Base-by-base conservation (phyloP, 768 basidiomycete species). In the Grammothele lineata region DNA sequence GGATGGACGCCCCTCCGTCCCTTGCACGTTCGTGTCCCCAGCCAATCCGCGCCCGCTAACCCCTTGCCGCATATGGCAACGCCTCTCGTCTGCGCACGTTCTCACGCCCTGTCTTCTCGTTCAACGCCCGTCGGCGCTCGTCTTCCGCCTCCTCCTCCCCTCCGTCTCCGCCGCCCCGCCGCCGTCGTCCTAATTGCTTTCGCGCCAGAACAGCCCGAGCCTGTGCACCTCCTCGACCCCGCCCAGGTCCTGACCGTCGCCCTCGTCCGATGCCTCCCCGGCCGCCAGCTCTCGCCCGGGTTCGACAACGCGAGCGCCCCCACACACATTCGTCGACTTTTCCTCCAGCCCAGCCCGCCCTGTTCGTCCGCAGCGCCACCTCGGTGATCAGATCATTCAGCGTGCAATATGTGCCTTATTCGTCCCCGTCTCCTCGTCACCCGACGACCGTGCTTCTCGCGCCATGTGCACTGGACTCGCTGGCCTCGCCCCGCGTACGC, bases 11-110 rank as follows among this genome's bases (percentile, higher is more conserved):
- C 18, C 9, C 37, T 5, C 32, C 18, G 56, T 57, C 33, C 56
- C 56, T 57, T 51, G 56, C 56, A 57, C 56, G 56, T 57, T 57
- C 56, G 56, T 53, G 27, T 49, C 15, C 1, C 37, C 41, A 36
- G 56, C 56, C 56, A 57, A 57, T 54, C 56, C 46, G 23, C 21
- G 46, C 35, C 4, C 41, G 27, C 39, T 12, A 10, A n/a, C 21
- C n/a, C 18, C 39, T 32, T 45, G 19, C 47, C 51, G 17, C 32
- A 44, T 45, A 14, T 19, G 47, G 51, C 14, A 48, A 21, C 26
- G n/a, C 24, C 12, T 4, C 14, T 5, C 2, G 24, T 8, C 40
- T 11, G 37, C 27, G 45, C 50, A 51, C 50, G 50, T 51, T 51
- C 50, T 38, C 50, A 47, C 50, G 45, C 23, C 15, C 18, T 17